Evolutionary conservation across 2,329 filamentous ascomycete species (phyloP).

Genomic region (Neopestalotiopsis clavispora): DNA sequence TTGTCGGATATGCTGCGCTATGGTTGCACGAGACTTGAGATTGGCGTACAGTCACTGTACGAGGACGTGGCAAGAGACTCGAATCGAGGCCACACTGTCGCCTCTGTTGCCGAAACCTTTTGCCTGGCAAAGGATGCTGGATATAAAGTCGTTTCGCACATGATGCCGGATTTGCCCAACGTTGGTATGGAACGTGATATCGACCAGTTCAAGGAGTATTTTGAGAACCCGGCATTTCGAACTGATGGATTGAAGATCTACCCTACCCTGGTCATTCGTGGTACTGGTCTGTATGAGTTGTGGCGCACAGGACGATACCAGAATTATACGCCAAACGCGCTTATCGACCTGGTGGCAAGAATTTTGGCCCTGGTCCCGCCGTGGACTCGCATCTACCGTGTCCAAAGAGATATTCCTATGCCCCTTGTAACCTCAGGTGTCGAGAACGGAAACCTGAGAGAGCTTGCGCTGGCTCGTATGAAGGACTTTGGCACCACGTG

Average conservation of each 20-base stretch:
- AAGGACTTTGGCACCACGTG: constrained; percentile 98
- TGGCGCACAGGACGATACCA: constrained; percentile 98
- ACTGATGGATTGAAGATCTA: constrained; percentile 99
- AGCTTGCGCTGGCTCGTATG: constrained; percentile 95
- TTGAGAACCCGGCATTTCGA: constrained; percentile 93
- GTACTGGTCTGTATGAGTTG: constrained; percentile 93
- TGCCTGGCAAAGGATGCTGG: constrained; percentile 96
- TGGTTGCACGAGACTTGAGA: constrained; percentile 90
- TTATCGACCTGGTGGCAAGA: constrained; percentile 95
- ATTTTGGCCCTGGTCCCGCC: constrained; percentile 93
- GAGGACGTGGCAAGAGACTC: constrained; percentile 98
- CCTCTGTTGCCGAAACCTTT: constrained; percentile 94
- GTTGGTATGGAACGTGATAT: constrained; percentile 98
- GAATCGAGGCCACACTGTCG: constrained; percentile 94
- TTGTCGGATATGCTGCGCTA: constrained; percentile 97
- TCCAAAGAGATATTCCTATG: constrained; percentile 99
- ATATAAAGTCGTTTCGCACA: constrained; percentile 98
- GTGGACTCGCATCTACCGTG: constrained; percentile 98
- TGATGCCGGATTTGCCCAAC: constrained; percentile 99
- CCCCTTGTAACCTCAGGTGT: constrained; percentile 97
- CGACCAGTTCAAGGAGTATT: constrained; percentile 97
- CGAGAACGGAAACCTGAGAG: constrained; percentile 94
- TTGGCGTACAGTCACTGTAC: constrained; percentile 95
- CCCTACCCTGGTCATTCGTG: constrained; percentile 94
- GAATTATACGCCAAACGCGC: constrained; percentile 96